Conservation (phyloP, 2,329 filamentous ascomycete species). For the Cercospora sesami region DNA sequence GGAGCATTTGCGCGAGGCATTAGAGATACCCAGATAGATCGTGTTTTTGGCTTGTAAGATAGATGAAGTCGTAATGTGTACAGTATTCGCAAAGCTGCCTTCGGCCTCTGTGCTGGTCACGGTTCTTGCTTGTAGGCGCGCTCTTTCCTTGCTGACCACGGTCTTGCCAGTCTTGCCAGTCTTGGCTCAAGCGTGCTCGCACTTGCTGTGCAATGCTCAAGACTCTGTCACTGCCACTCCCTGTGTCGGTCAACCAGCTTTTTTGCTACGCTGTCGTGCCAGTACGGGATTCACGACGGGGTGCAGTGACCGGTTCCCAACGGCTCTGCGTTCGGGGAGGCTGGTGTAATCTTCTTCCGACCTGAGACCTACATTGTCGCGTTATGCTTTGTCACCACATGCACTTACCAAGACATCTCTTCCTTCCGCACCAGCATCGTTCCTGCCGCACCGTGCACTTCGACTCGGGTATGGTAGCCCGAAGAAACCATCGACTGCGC, state of each 20-base stretch:
- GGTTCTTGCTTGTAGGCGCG: not conserved
- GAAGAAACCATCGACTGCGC: not conserved
- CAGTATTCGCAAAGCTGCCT: not conserved
- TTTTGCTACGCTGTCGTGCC: not conserved
- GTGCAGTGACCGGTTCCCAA: not conserved
- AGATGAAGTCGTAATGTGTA: conserved; percentile 1
- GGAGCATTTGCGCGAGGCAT: not conserved
- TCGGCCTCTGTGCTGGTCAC: not conserved
- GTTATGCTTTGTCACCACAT: not conserved
- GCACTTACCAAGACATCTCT: not conserved
- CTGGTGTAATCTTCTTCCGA: not conserved
- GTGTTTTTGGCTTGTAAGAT: not conserved
- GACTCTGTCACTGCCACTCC: not conserved
- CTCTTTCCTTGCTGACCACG: not conserved
- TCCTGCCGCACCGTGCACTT: not conserved
- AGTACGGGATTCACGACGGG: not conserved
- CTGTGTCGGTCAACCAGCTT: no score
- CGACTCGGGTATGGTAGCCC: not conserved
- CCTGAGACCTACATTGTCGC: not conserved
- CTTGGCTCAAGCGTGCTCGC: not conserved
- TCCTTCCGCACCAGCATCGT: not conserved
- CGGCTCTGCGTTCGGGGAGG: not conserved
- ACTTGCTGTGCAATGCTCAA: not conserved
- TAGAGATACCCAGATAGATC: conserved; percentile 20
- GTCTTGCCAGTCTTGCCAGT: not conserved